Evolutionary conservation across 176 grass and related monocot genomes (phyloP).

Genomic region (Avena eriantha): DNA sequence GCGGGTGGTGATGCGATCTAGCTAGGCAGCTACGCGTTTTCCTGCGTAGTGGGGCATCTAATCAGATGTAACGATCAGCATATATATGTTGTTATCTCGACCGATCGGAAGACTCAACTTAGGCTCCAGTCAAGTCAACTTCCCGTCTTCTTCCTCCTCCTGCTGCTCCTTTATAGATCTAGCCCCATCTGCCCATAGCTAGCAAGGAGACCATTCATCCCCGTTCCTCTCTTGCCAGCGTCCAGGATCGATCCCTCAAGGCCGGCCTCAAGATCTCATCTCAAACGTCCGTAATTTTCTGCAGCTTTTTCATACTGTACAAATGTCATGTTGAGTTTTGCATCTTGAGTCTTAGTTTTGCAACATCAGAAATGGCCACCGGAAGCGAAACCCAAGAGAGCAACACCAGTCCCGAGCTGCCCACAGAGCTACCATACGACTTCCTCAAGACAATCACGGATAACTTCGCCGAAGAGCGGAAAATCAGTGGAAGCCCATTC

Average conservation of each 20-base stretch:
- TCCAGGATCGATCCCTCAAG: neutral
- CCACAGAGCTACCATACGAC: conserved; percentile 11
- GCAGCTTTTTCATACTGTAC: neutral
- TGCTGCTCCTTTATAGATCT: neutral
- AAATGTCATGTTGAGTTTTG: neutral
- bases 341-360: neutral
- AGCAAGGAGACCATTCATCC: neutral
- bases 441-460: conserved; percentile 28
- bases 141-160: neutral
- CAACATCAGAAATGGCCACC: neutral
- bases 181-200: neutral
- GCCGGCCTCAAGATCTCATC: neutral
- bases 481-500: conserved; percentile 45
- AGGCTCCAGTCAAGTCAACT: neutral
- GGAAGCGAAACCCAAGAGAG: neutral
- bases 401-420: neutral
- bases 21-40: too few species aligned
- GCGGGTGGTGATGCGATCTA: too few species aligned
- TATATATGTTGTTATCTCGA: neutral
- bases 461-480: neutral
- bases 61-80: too few species aligned
- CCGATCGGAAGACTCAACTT: neutral
- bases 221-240: neutral
- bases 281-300: neutral
- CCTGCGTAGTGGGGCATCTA: too few species aligned